These are phyloP conservation scores for Ophiosphaerella korrae DNA, from an alignment of 2,329 filamentous ascomycete species.

Conservation along the genomic window DNA sequence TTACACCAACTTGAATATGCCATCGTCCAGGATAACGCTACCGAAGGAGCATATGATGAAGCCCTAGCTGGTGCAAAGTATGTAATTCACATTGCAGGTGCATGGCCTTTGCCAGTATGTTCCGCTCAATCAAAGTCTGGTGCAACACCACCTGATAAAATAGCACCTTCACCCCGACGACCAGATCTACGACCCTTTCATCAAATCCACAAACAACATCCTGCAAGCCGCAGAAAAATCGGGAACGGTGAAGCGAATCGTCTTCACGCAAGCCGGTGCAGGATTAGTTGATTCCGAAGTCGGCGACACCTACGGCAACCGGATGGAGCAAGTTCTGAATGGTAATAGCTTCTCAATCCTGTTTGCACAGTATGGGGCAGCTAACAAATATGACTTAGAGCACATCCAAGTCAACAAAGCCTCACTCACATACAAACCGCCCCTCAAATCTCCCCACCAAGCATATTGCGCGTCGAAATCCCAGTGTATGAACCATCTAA, in stretches of 20 bases:
- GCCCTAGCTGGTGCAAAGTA: conserved; percentile 29
- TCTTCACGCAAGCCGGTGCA: conserved; percentile 44
- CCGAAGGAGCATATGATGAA: conserved; percentile 33
- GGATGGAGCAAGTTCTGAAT: conserved; percentile 31
- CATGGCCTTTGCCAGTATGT: conserved; percentile 37
- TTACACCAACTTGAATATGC: conserved; percentile 27
- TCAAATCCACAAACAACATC: conserved; percentile 38
- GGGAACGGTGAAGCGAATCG: conserved; percentile 32
- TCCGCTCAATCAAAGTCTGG: not conserved
- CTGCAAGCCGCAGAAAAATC: conserved; percentile 31
- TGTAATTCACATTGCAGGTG: conserved; percentile 41
- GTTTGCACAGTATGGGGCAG: not conserved
- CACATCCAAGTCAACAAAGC: conserved; percentile 25
- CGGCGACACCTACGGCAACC: conserved; percentile 36
- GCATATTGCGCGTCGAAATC: conserved; percentile 44
- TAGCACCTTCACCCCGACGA: conserved; percentile 39
- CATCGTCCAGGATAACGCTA: conserved; percentile 37
- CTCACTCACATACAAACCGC: conserved; percentile 30
- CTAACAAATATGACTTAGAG: conserved; percentile 17
- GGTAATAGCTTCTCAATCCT: conserved; percentile 12
- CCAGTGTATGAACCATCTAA: conserved; percentile 40
- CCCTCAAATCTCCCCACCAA: conserved; percentile 36
- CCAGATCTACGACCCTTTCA: conserved; percentile 41
- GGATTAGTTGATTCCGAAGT: conserved; percentile 38
- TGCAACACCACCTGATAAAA: not conserved